Evolutionary conservation across 2,329 filamentous ascomycete genomes (phyloP).

Genomic region (Aspergillus unguis): DNA sequence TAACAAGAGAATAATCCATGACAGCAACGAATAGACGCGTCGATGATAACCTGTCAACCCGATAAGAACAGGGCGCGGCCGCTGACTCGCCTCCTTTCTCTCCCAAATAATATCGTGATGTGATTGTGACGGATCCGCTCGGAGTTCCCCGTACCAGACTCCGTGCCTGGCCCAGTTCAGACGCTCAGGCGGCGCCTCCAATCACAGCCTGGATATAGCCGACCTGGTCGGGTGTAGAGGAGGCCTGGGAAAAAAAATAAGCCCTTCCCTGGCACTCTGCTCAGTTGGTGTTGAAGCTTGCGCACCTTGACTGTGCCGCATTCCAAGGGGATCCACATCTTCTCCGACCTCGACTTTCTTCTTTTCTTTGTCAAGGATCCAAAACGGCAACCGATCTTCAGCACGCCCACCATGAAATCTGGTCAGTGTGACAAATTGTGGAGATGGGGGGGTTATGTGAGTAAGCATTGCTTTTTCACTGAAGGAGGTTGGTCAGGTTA

Average conservation of each 20-base stretch:
- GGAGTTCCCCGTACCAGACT: conserved; percentile 1
- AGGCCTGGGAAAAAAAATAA: too few relatives aligned
- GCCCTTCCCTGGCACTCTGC: too few relatives aligned
- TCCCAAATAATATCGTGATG: neutral
- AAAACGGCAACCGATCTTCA: conserved; percentile 12
- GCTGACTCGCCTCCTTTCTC: neutral
- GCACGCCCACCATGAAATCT: neutral
- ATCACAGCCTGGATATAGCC: conserved; percentile 1
- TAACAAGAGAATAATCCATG: neutral
- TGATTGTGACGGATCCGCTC: neutral
- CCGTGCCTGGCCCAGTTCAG: neutral
- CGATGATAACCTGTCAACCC: neutral
- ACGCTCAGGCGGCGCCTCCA: neutral
- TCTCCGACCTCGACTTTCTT: neutral
- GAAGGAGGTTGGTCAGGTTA: neutral
- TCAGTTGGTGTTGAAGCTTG: conserved; percentile 6
- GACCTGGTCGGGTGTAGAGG: neutral
- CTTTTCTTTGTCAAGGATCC: conserved; percentile 1
- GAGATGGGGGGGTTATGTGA: neutral
- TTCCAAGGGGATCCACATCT: conserved; percentile 6
- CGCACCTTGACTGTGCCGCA: conserved; percentile 24
- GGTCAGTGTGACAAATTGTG: conserved; percentile 16
- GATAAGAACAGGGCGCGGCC: neutral
- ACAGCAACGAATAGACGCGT: neutral
- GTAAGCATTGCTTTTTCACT: too few relatives aligned